These are phyloP conservation scores for Colletotrichum chrysophilum DNA, from an alignment of 2,329 filamentous ascomycete genomes.

Conservation along the genomic window DNA sequence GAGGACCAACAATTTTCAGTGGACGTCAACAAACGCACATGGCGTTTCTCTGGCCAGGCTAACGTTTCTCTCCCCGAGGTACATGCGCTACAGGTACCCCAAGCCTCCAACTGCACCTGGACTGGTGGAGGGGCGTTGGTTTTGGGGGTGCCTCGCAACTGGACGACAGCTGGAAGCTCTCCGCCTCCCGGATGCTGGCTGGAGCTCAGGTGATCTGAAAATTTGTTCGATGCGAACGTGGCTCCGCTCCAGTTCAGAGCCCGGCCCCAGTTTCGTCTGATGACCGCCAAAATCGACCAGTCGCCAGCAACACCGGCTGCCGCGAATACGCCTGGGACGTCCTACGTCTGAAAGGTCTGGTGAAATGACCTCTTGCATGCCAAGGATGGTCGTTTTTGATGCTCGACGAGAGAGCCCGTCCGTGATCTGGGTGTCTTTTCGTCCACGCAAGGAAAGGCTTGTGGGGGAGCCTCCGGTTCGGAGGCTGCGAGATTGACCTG, in stretches of 20 bases:
- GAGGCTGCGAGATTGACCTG: conserved; percentile 8
- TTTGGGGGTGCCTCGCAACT: conserved; percentile 13
- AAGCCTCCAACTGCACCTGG: neutral
- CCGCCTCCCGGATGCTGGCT: conserved; percentile 12
- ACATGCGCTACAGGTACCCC: conserved; percentile 8
- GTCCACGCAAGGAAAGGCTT: conserved; percentile 6
- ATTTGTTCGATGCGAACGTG: conserved; percentile 16
- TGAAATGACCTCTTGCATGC: conserved; percentile 2
- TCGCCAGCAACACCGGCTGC: conserved; percentile 8
- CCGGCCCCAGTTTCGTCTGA: conserved; percentile 19
- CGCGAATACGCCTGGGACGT: conserved; percentile 11
- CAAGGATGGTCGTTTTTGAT: conserved; percentile 7
- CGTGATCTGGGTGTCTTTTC: neutral
- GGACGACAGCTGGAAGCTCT: conserved; percentile 12
- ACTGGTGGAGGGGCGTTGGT: conserved; percentile 1
- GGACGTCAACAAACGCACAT: neutral
- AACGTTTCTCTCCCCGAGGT: neutral
- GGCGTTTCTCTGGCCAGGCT: neutral
- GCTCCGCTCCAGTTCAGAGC: conserved; percentile 16
- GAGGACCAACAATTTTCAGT: neutral
- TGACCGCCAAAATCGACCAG: conserved; percentile 12
- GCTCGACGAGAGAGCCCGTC: neutral
- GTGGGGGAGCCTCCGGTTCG: conserved; percentile 5
- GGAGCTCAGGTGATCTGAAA: conserved; percentile 21
- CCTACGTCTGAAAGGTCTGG: conserved; percentile 1